phyloP scores from a whole-genome alignment of 179 eudicot genomes.

The Beta lomatogona region DNA sequence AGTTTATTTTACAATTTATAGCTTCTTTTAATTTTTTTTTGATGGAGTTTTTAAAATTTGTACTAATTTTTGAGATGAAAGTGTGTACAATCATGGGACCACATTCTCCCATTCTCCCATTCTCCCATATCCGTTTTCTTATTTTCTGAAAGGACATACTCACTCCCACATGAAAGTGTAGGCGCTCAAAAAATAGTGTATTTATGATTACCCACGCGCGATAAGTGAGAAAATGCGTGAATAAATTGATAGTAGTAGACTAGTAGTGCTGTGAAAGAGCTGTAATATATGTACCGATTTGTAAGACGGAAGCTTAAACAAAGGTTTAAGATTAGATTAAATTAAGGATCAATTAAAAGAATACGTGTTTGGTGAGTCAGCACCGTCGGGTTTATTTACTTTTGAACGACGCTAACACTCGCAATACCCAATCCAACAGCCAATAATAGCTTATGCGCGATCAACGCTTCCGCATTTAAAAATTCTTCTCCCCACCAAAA shows the following conservation, averaged over 20 bases:
- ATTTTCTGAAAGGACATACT: too few relatives aligned
- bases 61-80: too few relatives aligned
- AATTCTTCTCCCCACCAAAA: too few relatives aligned
- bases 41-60: too few relatives aligned
- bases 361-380: constrained; percentile 10
- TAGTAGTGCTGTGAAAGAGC: constrained; percentile 24
- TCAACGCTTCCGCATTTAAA: constrained; percentile 24
- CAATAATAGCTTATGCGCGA: constrained; percentile 17
- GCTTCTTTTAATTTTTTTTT: too few relatives aligned
- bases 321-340: not conserved
- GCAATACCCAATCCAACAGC: constrained; percentile 24
- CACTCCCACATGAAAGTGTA: not conserved
- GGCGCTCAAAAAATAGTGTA: not conserved
- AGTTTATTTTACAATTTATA: too few relatives aligned
- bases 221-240: not conserved
- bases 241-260: not conserved
- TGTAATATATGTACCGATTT: not conserved
- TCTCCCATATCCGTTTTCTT: too few relatives aligned
- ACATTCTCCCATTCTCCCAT: too few relatives aligned
- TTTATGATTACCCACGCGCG: constrained; percentile 18
- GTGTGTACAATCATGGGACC: not conserved
- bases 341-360: not conserved
- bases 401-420: constrained; percentile 20
- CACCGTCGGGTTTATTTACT: constrained; percentile 28
- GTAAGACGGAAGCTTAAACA: not conserved